Base-by-base conservation (phyloP, 1,139 yeast genomes). In the Taphrina deformans region DNA sequence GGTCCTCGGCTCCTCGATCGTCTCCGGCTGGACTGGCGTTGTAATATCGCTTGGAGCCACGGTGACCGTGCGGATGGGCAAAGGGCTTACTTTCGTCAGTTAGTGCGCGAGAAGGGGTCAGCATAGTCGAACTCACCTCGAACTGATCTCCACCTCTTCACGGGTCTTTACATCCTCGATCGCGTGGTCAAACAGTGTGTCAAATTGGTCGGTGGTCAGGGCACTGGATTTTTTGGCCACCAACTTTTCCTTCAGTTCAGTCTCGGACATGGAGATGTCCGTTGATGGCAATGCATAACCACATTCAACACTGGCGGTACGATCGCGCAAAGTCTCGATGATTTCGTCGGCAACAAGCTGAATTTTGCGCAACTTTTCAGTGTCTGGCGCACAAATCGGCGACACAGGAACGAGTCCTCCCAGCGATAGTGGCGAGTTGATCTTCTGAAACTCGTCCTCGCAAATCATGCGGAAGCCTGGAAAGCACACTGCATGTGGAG, bases 401-500 rank as follows among this genome's bases (percentile, higher is more conserved):
- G 85, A 72, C 38, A 85, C 76, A 3, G 96, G 96, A 52, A 85
- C 70, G 18, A 80, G 66, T 0, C 87, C 88, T 65, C 80, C 77
- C 12, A 86, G 69, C 58, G 85, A 79, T 69, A 82, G 80, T 79
- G 86, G 82, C 12, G 89, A 87, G 62, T 81, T 78, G 55, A 75
- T 75, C 59, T 81, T 82, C 50, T 84, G 77, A 74, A 82, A 90
- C 66, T 87, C 95, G 55, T 85, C 85, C 71, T 83, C 86, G 74
- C 97, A 91, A 64, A 81, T 84, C 18, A 88, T 74, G 68, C 81
- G 78, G 71, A 87, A 78, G 59, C 80, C 75, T 31, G 85, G 83
- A 68, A 80, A 83, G 74, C 98, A 93, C 60, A 84, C 79, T 0
- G 95, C 96, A 75, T 92, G 88, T 9, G 80, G 81, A 0, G 98